Evolutionary conservation across 768 basidiomycete genomes (phyloP).

Genomic region (Suillus placidus): DNA sequence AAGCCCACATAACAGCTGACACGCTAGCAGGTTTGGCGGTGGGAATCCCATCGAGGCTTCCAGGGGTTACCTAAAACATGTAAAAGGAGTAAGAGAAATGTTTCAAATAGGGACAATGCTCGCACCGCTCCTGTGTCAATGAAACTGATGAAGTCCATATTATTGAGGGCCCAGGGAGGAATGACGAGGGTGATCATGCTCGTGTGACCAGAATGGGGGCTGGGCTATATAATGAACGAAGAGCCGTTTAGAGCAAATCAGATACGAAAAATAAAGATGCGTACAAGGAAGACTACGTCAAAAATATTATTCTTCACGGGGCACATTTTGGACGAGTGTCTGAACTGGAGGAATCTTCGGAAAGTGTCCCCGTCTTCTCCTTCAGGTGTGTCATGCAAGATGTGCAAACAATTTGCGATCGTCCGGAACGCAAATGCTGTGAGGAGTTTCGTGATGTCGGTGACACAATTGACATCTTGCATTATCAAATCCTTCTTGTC

Average conservation of each 20-base stretch:
- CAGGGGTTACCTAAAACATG: neutral
- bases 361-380: neutral
- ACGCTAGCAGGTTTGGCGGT: neutral
- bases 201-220: too few relatives aligned
- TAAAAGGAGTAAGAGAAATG: neutral
- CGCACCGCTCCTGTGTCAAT: conserved; percentile 3
- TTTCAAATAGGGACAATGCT: neutral
- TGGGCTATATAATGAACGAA: neutral
- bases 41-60: conserved; percentile 1
- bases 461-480: conserved; percentile 1
- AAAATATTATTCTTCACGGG: neutral
- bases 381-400: conserved; percentile 7
- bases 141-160: conserved; percentile 7
- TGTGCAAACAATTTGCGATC: neutral
- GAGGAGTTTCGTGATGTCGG: conserved; percentile 14
- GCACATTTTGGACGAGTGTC: neutral
- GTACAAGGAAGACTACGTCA: neutral
- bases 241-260: neutral
- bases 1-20: conserved; percentile 4
- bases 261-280: neutral
- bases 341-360: neutral
- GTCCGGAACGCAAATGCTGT: conserved; percentile 12
- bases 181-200: conserved; percentile 10
- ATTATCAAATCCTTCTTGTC: conserved; percentile 1
- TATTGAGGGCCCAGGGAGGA: conserved; percentile 9